Evolutionary conservation across 169 alveolate species (phyloP).

Genomic region (Cryptosporidium viatorum): DNA sequence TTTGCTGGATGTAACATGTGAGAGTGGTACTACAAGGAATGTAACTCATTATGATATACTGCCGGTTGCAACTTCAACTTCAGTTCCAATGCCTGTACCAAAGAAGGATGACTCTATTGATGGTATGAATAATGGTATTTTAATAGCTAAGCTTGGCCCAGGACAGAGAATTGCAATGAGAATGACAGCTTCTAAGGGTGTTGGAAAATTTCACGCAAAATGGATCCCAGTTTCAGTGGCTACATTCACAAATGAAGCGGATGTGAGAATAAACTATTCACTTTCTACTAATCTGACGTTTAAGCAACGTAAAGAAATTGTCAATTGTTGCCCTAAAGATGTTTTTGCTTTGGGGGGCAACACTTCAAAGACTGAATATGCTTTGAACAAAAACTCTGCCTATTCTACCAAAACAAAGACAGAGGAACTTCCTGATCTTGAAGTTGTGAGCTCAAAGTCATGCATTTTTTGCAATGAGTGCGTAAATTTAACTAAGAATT

Average conservation of each 20-base stretch:
- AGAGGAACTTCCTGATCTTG: constrained; percentile 69
- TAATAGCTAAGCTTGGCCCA: constrained; percentile 92
- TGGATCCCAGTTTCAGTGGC: constrained; percentile 96
- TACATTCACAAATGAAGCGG: constrained; percentile 85
- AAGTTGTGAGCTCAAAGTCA: constrained; percentile 75
- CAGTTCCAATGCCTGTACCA: constrained; percentile 78
- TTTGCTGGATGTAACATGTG: constrained; percentile 88
- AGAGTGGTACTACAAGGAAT: constrained; percentile 88
- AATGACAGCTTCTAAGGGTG: constrained; percentile 95
- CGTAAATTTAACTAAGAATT: constrained; percentile 60
- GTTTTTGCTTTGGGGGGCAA: constrained; percentile 84
- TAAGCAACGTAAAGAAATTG: constrained; percentile 85
- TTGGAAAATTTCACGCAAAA: constrained; percentile 97
- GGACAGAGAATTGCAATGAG: constrained; percentile 92
- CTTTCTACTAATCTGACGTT: constrained; percentile 80
- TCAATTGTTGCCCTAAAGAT: constrained; percentile 90
- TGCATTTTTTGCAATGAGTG: constrained; percentile 93
- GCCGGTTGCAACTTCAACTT: constrained; percentile 78
- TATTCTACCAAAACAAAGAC: constrained; percentile 63
- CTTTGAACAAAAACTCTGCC: constrained; percentile 40
- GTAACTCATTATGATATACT: constrained; percentile 88
- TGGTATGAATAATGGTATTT: constrained; percentile 87
- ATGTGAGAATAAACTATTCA: constrained; percentile 83
- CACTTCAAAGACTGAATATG: constrained; percentile 77
- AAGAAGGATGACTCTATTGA: constrained; percentile 76